A percentile compares a stretch with the other conserved stretches of the same genome.
phyloP scores from a whole-genome alignment of 345 rosid genomes.

The Cardamine chenopodiifolia region DNA sequence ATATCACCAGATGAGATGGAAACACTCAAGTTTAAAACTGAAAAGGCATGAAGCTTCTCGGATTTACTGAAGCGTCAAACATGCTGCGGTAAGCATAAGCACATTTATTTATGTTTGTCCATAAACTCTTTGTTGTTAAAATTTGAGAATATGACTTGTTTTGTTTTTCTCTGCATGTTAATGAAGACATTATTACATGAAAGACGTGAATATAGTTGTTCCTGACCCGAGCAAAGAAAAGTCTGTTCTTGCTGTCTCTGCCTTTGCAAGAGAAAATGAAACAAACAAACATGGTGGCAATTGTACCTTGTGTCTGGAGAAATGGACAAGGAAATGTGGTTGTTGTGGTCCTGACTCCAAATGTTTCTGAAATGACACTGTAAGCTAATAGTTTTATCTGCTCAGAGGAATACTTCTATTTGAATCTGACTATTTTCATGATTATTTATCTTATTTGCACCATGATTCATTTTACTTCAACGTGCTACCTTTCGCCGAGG shows the following conservation, averaged over 20 bases:
- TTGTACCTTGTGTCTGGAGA: constrained; percentile 96
- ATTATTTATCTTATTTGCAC: constrained; percentile 48
- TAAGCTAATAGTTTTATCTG: constrained; percentile 45
- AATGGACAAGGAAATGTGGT: constrained; percentile 74
- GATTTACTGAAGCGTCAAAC: constrained; percentile 78
- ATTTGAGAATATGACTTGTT: constrained; percentile 19
- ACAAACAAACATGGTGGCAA: constrained; percentile 74
- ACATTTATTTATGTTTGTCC: constrained; percentile 10
- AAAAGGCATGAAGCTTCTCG: constrained; percentile 87
- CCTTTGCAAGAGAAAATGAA: constrained; percentile 89
- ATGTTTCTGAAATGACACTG: constrained; percentile 63
- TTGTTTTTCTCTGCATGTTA: constrained; percentile 29
- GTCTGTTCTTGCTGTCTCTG: constrained; percentile 72
- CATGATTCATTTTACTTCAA: constrained; percentile 92
- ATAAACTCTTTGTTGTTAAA: constrained; percentile 15
- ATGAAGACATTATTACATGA: constrained; percentile 88
- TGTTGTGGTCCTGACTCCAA: constrained; percentile 83
- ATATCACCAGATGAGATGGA: constrained; percentile 75
- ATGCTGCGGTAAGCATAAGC: constrained; percentile 57
- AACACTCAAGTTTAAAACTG: constrained; percentile 81
- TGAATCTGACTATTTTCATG: constrained; percentile 20
- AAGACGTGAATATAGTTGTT: constrained; percentile 80
- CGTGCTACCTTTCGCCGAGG: constrained; percentile 85
- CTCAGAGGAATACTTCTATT: constrained; percentile 6
- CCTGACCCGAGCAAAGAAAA: constrained; percentile 76